Base-by-base conservation (phyloP, 73 alveolate species). In the Paramecium biaurelia region DNA sequence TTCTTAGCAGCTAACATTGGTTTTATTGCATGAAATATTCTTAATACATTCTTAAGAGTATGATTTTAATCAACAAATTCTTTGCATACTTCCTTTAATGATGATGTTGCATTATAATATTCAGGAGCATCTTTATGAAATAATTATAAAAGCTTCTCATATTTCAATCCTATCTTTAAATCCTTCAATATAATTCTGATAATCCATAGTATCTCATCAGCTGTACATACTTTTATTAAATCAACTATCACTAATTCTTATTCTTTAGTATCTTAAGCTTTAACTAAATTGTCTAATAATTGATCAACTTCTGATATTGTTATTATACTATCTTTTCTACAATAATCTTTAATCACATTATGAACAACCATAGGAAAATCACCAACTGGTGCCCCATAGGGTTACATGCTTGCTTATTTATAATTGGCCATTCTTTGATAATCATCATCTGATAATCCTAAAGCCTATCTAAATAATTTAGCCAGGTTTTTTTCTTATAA, bases 1-100 rank as follows among this genome's bases (percentile, higher is more conserved):
- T 93, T 93, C 63, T 94, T 70, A 0, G 93, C 97, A 3, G 99
- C 99, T 26, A 98, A 92, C 99, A 98, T 98, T 43, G 99, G 99
- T 72, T 96, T 97, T 9, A 98, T 97, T 2, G 99, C 99, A 70
- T 95, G 97, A 92, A 97, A 97, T 92, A 97, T 82, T 76, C 98
- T 93, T 85, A 97, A 96, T 72, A 96, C 92, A 87, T 96, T 96
- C 23, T 94, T 84, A 37, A 92, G 89, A 37, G 95, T 92, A 57
- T 92, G 96, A 92, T 97, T 96, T 74, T 93, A 95, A 56, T 96
- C 95, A 37, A 95, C 87, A 76, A 98, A 93, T 74, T 97, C 97
- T 59, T 93, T 94, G 67, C 98, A 97, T 4, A 98, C 99, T 88
- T 96, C 95, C 24, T 95, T 92, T 20, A 98, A 74, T 74, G 96